Evolutionary conservation across 2,329 filamentous ascomycete genomes (phyloP), one percentile per base, ranked within the genome.

Genomic region (Mollisiaceae sp.): DNA sequence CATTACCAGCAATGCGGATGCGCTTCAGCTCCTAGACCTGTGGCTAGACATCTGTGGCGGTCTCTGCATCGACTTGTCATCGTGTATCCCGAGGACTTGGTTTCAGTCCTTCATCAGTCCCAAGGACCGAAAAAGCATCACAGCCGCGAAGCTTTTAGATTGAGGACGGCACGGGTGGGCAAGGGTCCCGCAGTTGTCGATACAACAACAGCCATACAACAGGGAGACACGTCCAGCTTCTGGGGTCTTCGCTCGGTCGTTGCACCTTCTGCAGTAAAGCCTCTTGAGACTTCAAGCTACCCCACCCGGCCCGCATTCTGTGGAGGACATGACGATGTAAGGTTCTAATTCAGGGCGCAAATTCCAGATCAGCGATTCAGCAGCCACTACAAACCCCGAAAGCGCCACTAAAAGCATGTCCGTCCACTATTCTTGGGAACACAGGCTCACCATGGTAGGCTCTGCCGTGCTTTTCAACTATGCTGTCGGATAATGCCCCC

Each of bases 401-500:
- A 12, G 15, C 41, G 41, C 41, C 41, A 18, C 41, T 43, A 18
- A 18, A n/a, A 43, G 15, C 12, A 8, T n/a, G n/a, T 9, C 43
- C 43, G 43, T 47, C 43, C 43, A 47, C 43, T 20, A 20, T 20
- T 47, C 15, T 22, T 50, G 41, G n/a, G 41, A 18, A 18, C 15
- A 41, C 38, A 41, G 11, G 38, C 14, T n/a, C 12, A n/a, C n/a
- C n/a, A n/a, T n/a, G n/a, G n/a, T n/a, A n/a, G 11, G 38, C 14
- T n/a, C 12, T 50, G 45, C 45, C 45, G 45, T 50, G 22, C 15
- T 43, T 8, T n/a, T 43, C 22, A 24, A 8, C 5, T 8, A 8
- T 9, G 4, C 41, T 32, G 41, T 63, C 61, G 61, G 61, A 63
- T 63, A 52, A 41, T 32, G 43, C 61, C 54, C 54, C 60, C 55